Percentiles rank a stretch among this genome's conserved stretches.
These are phyloP conservation scores for Lactifluus echinatus DNA, from an alignment of 768 basidiomycete species.

Conservation along the genomic window DNA sequence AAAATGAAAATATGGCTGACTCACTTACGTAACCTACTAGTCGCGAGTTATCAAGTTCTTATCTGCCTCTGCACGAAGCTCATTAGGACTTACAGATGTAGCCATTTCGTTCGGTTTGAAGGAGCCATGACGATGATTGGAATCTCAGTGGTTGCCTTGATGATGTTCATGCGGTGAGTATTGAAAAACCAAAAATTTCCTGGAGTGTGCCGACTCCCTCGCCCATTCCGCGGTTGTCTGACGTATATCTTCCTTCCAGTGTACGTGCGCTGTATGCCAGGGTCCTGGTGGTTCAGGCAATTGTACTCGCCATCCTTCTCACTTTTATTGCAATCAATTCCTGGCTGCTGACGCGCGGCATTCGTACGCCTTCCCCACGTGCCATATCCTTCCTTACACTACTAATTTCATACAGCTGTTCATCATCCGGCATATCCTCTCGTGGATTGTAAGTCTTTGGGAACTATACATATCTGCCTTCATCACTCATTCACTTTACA, in stretches of 20 bases:
- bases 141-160: constrained; percentile 42
- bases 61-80: background rate
- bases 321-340: constrained; percentile 39
- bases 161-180: constrained; percentile 49
- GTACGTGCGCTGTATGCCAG: constrained; percentile 28
- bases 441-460: constrained; percentile 3
- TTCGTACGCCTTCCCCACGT: constrained; percentile 32
- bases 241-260: too few relatives aligned
- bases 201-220: too few relatives aligned
- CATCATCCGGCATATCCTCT: background rate
- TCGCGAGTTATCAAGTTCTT: background rate
- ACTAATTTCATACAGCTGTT: background rate
- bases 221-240: too few relatives aligned
- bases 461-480: background rate
- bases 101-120: constrained; percentile 28
- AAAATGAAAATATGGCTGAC: too few relatives aligned
- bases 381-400: background rate
- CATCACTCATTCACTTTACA: constrained; percentile 15
- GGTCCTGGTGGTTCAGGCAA: constrained; percentile 24
- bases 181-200: background rate
- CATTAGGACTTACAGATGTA: constrained; percentile 10
- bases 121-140: constrained; percentile 43
- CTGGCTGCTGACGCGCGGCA: constrained; percentile 44
- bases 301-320: constrained; percentile 30
- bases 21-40: background rate